Conservation (phyloP, 2,329 filamentous ascomycete genomes). For the Neurospora crassa region DNA sequence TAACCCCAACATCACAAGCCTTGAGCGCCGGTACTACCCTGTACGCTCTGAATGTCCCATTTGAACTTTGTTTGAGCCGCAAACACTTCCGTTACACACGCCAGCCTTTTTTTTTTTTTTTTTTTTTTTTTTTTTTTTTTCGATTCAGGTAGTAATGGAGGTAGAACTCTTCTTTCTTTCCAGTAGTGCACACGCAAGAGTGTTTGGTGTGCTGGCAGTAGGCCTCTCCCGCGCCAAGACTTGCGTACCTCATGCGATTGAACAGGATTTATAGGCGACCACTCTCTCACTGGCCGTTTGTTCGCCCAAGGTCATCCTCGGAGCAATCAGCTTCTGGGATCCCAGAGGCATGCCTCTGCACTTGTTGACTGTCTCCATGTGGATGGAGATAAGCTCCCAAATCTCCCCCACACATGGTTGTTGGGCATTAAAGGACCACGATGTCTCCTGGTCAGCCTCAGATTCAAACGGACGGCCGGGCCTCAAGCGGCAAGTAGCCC, state of each 20-base stretch:
- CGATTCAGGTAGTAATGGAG: neutral
- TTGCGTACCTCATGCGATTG: neutral
- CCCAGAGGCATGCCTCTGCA: neutral
- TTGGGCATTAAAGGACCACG: neutral
- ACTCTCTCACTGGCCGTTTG: neutral
- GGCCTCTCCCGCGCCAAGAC: neutral
- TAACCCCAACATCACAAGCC: neutral
- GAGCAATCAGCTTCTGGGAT: neutral
- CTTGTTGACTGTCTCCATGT: neutral
- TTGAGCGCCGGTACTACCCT: neutral
- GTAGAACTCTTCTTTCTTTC: neutral
- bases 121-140: neutral
- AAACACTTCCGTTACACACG: neutral
- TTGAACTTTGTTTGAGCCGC: neutral
- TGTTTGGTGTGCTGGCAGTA: neutral
- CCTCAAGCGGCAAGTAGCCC: neutral
- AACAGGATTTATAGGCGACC: neutral
- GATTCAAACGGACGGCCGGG: neutral
- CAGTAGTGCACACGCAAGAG: neutral
- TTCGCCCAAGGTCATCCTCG: neutral
- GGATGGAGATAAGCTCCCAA: neutral
- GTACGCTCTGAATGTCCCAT: neutral
- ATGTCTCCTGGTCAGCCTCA: neutral
- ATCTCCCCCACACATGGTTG: neutral
- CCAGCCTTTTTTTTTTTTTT: neutral